phyloP scores from a whole-genome alignment of 192 early-diverging fungal genomes.

The Linnemannia elongata region DNA sequence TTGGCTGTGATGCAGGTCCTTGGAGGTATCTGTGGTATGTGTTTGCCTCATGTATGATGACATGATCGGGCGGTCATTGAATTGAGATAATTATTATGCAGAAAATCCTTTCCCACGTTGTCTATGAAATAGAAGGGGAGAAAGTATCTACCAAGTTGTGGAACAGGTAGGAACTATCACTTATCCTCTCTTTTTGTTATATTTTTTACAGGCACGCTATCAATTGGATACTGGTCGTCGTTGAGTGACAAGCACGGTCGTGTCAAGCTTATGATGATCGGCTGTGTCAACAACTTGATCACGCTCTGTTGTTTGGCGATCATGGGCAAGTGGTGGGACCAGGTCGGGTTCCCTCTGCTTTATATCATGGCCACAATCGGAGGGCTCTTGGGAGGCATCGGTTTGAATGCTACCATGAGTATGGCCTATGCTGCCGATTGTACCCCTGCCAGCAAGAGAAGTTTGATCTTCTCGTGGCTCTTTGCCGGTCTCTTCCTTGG shows the following conservation, averaged over 20 bases:
- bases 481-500: constrained; percentile 39
- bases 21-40: constrained; percentile 33
- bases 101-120: too few species aligned
- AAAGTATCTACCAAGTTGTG: not conserved
- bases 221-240: constrained; percentile 44
- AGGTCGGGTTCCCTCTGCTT: constrained; percentile 35
- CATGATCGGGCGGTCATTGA: constrained; percentile 2
- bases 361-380: not conserved
- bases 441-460: constrained; percentile 25
- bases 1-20: constrained; percentile 29
- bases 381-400: constrained; percentile 30
- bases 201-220: constrained; percentile 19
- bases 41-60: not conserved
- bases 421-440: constrained; percentile 51
- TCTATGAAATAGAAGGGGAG: not conserved
- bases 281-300: not conserved
- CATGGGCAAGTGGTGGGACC: constrained; percentile 43
- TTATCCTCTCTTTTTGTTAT: not conserved
- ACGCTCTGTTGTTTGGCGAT: constrained; percentile 8
- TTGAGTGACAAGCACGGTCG: constrained; percentile 49
- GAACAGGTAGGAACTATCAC: not conserved
- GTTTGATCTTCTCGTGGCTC: constrained; percentile 32
- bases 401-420: constrained; percentile 20
- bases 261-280: constrained; percentile 22
- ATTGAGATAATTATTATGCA: not conserved